Base-by-base conservation (phyloP, 176 grass and related monocot genomes). In the Areca catechu region DNA sequence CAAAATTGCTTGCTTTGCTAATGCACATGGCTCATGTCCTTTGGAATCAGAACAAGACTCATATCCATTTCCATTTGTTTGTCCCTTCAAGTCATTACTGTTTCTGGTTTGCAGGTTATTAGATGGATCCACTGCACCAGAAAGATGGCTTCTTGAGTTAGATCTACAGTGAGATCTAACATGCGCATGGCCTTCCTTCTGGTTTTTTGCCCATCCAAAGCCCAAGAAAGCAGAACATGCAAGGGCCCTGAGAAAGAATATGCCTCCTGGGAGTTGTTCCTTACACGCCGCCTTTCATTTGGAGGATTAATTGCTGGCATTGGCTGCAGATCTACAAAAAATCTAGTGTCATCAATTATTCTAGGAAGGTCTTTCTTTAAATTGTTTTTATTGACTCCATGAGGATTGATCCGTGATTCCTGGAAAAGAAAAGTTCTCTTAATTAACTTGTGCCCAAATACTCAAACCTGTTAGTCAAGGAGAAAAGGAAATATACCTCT, bases 171-270 rank as follows among this genome's bases (percentile, higher is more conserved):
- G 51, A 25, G 75, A 94, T 67, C 60, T 86, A 63, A 6, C 21
- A 58, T 78, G 53, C 37, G 78, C 27, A 47, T 16, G 65, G 43
- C 80, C 73, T 28, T 89, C 88, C 64, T 57, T 75, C 48, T 71
- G 76, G 63, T 76, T 92, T 72, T 80, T 92, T 50, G 78, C 93
- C 93, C 88, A 92, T 21, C 84, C 50, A 70, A 98, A 98, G 16
- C 82, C 77, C 55, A 66, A 89, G 52, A 76, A 92, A 75, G 87
- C 80, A 63, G 93, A 82, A 89, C 73, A 50, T 72, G 72, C 63
- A 92, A 78, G 20, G 87, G 84, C 3, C 88, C 88, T 49, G 93
- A 98, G 76, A 89, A 89, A 49, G 66, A 66, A 19, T 84, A 62
- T 69, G 88, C 84, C 50, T 83, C 68, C 47, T 47, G 28, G 1